Percentiles rank a stretch among this genome's conserved stretches.
Evolutionary conservation across 306 rosid species (phyloP).

Genomic region (Sophora flavescens): DNA sequence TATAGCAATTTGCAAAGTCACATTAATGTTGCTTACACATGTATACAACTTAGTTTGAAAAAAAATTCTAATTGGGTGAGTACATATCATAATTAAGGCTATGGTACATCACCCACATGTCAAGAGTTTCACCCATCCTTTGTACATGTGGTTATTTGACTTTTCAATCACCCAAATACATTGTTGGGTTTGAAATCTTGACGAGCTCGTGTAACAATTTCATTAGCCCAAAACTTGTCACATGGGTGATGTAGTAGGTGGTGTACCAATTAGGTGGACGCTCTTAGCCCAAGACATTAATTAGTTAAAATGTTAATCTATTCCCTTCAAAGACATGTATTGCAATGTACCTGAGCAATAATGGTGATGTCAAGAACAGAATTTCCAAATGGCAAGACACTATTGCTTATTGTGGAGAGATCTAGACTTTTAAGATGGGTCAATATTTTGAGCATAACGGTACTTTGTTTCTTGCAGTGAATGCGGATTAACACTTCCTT

Average conservation of each 20-base stretch:
- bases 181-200: too few relatives aligned
- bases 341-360: conserved; percentile 32
- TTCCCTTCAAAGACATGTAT: background rate
- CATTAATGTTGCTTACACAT: background rate
- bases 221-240: too few relatives aligned
- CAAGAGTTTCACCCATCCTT: too few relatives aligned
- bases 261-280: too few relatives aligned
- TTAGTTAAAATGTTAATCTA: background rate
- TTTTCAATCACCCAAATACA: too few relatives aligned
- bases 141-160: too few relatives aligned
- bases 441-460: conserved; percentile 10
- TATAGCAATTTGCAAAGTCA: conserved; percentile 9
- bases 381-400: conserved; percentile 39
- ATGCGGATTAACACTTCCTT: conserved; percentile 32
- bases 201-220: too few relatives aligned
- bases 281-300: too few relatives aligned
- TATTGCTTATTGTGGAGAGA: conserved; percentile 25
- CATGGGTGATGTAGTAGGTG: too few relatives aligned
- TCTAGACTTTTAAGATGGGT: conserved; percentile 15
- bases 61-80: background rate
- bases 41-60: background rate
- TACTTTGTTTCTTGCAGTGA: conserved; percentile 10
- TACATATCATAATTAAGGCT: background rate
- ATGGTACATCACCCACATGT: too few relatives aligned
- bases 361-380: conserved; percentile 27